Base-by-base conservation (phyloP, 2,329 filamentous ascomycete species). In the Ophiostoma triangulosporum region DNA sequence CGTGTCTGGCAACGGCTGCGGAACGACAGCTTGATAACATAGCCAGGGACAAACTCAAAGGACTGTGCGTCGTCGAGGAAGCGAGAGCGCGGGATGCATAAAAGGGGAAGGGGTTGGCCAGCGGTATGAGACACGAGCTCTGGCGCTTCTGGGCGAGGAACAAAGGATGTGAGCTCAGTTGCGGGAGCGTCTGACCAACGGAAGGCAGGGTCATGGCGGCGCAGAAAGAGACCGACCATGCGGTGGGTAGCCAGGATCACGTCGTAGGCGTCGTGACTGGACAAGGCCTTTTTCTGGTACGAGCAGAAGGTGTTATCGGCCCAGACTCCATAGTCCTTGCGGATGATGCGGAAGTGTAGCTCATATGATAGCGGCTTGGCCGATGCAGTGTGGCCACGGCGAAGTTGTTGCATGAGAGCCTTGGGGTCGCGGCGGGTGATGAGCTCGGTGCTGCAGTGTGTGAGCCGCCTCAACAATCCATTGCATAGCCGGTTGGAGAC, bases 361-460 rank as follows among this genome's bases (percentile, higher is more conserved):
- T 74, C 72, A 60, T 71, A 78, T 52, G 73, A 67, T 56, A 72
- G 62, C 3, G 70, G 65, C 57, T 76, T 77, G 35, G 62, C 62
- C 40, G 63, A 58, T 8, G 63, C 60, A 12, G 58, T 55, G 8
- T 57, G 59, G 8, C 59, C 58, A 20, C 36, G 54, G 3, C 43
- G 43, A 40, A 57, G 62, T 55, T 61, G 59, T 32, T 64, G 64
- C 45, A 71, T 68, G 17, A 75, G 65, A 14, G 75, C 75, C 29
- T 61, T 62, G 15, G 70, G 69, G 60, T 78, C 75, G 57, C 70
- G 71, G 54, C 75, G 71, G 24, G 74, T 77, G 60, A 78, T 72
- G 54, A 78, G 66, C 62, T 78, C 75, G 38, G 71, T 63, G 55
- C 69, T 72, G 65, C 73, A 75, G 61, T 77, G 73, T 58, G 74